phyloP scores from a whole-genome alignment of 2,329 filamentous ascomycete species.

The Epichloe hybrida region DNA sequence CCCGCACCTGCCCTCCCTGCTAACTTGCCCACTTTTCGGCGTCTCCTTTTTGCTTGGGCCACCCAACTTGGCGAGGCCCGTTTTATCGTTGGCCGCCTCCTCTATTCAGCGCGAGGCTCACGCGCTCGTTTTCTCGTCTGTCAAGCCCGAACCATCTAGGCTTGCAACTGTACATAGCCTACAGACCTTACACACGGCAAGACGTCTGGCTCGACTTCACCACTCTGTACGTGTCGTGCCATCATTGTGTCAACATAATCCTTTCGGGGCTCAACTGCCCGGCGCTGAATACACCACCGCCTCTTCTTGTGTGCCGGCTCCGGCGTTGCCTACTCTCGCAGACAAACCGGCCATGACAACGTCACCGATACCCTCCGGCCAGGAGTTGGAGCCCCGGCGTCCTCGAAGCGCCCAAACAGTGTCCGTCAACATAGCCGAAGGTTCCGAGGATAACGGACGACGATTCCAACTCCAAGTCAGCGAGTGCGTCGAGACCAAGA shows the following conservation, averaged over 20 bases:
- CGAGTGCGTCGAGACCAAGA: slow-evolving; percentile 55
- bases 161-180: neutral
- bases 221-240: neutral
- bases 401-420: slow-evolving; percentile 26
- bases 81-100: slow-evolving; percentile 2
- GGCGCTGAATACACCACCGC: neutral
- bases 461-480: slow-evolving; percentile 44
- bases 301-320: slow-evolving; percentile 6
- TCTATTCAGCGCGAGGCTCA: slow-evolving; percentile 8
- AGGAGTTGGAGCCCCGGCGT: slow-evolving; percentile 24
- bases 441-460: slow-evolving; percentile 19
- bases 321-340: slow-evolving; percentile 4
- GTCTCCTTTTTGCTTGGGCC: slow-evolving; percentile 3
- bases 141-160: neutral
- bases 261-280: slow-evolving; percentile 2
- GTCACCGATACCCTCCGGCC: slow-evolving; percentile 20
- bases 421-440: slow-evolving; percentile 34
- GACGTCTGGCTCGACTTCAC: neutral
- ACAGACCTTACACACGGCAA: neutral
- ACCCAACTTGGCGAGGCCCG: neutral
- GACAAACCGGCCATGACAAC: slow-evolving; percentile 21
- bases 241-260: neutral
- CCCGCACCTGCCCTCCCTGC: slow-evolving; percentile 1
- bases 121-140: slow-evolving; percentile 5
- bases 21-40: slow-evolving; percentile 3